phyloP scores from a whole-genome alignment of 2,329 filamentous ascomycete genomes.

The Apiospora rasikravindrae region DNA sequence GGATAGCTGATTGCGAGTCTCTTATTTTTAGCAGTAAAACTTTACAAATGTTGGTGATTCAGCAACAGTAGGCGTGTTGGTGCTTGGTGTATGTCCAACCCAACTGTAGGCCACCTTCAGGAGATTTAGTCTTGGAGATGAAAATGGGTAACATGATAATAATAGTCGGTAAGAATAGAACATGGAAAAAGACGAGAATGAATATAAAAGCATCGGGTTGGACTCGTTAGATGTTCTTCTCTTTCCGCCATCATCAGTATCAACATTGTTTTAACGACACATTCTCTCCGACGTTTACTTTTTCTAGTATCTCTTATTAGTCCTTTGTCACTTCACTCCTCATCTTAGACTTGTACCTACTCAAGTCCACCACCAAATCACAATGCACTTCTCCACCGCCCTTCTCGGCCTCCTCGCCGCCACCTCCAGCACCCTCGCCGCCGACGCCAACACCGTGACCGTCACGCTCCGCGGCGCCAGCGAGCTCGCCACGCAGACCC shows the following conservation, averaged over 20 bases:
- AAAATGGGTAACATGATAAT: no score
- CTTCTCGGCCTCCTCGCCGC: constrained; percentile 11
- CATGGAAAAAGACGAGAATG: not conserved
- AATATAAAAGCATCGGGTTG: not conserved
- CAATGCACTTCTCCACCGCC: constrained; percentile 11
- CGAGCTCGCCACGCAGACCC: not conserved
- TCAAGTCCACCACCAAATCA: not conserved
- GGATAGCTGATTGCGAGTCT: not conserved
- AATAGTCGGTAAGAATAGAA: not conserved
- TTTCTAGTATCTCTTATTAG: not conserved
- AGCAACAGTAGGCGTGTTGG: not conserved
- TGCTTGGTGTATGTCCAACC: not conserved
- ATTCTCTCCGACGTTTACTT: not conserved
- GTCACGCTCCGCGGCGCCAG: not conserved
- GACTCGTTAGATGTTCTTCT: not conserved
- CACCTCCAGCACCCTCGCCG: not conserved
- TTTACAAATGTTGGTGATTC: not conserved
- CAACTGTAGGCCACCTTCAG: not conserved
- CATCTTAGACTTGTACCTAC: no score
- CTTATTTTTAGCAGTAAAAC: not conserved
- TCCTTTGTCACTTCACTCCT: not conserved
- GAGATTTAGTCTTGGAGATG: not conserved
- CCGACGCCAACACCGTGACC: not conserved
- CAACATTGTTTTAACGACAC: not conserved
- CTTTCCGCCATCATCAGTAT: constrained; percentile 1